phyloP scores from a whole-genome alignment of 2,329 filamentous ascomycete species.

The Fusarium lyarnte region DNA sequence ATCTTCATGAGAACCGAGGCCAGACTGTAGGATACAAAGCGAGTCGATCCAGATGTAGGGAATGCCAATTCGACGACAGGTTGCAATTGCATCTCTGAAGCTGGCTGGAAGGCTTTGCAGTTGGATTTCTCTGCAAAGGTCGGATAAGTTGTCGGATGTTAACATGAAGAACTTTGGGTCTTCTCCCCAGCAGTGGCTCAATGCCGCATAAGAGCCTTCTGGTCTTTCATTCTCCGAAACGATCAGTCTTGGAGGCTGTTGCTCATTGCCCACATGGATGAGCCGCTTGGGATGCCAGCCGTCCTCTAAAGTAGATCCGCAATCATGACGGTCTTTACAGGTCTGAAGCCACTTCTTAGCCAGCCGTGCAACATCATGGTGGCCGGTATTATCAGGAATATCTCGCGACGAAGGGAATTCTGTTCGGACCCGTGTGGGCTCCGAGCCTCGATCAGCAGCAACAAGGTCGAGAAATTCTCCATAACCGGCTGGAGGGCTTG shows the following conservation, averaged over 20 bases:
- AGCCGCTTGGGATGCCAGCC: background rate
- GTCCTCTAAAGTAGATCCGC: background rate
- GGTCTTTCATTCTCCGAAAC: background rate
- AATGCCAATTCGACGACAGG: background rate
- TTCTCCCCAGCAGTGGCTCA: background rate
- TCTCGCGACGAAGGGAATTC: background rate
- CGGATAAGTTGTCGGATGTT: background rate
- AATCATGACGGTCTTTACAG: background rate
- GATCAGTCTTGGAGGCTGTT: background rate
- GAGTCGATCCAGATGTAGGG: slow-evolving; percentile 5
- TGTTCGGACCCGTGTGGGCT: background rate
- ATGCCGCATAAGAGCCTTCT: background rate
- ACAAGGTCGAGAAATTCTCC: rapidly evolving
- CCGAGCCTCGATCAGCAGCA: background rate
- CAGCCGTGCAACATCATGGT: background rate
- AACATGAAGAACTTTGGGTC: background rate
- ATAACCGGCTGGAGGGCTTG: background rate
- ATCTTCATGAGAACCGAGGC: background rate
- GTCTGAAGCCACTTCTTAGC: background rate
- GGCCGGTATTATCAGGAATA: background rate
- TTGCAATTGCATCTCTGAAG: background rate
- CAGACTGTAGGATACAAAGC: background rate
- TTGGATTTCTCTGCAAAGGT: background rate
- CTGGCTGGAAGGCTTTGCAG: background rate
- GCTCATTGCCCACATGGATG: background rate